A percentile compares a stretch with the other conserved stretches of the same genome.
These are phyloP conservation scores for Myrmaecium sp. DNA, from an alignment of 2,329 filamentous ascomycete genomes.

Conservation along the genomic window DNA sequence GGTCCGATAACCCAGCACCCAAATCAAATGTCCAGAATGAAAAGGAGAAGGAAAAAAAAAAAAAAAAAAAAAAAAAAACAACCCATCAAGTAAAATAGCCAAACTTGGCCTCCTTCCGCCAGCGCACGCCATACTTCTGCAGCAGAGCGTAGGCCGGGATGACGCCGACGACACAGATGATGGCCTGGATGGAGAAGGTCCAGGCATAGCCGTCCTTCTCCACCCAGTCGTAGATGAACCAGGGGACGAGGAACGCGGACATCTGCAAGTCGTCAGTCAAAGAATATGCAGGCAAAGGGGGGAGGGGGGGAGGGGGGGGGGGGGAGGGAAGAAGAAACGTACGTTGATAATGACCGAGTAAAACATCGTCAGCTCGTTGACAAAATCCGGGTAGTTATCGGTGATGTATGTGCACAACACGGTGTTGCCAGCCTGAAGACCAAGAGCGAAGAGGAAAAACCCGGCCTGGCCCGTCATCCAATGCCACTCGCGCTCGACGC, in stretches of 20 bases:
- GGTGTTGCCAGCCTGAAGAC: constrained; percentile 41
- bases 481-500: constrained; percentile 34
- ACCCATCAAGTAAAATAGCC: too few species aligned
- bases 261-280: too few species aligned
- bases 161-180: constrained; percentile 11
- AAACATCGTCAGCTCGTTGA: constrained; percentile 20
- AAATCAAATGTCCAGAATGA: too few species aligned
- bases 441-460: constrained; percentile 37
- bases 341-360: constrained; percentile 25
- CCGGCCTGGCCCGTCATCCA: constrained; percentile 41
- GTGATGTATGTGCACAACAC: constrained; percentile 36
- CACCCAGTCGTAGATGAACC: constrained; percentile 14
- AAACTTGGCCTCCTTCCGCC: constrained; percentile 6
- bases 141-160: constrained; percentile 8
- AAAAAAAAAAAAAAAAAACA: too few species aligned
- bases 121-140: constrained; percentile 8
- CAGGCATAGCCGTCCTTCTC: constrained; percentile 10
- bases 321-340: too few species aligned
- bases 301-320: too few species aligned
- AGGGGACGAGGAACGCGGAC: too few species aligned
- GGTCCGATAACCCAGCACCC: too few species aligned
- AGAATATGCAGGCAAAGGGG: too few species aligned
- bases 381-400: constrained; percentile 38
- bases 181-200: constrained; percentile 14
- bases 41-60: too few species aligned